A percentile compares a stretch with the other conserved stretches of the same genome.
phyloP scores from a whole-genome alignment of 495 filamentous ascomycete genomes.

The Penicillium psychrofluorescens region DNA sequence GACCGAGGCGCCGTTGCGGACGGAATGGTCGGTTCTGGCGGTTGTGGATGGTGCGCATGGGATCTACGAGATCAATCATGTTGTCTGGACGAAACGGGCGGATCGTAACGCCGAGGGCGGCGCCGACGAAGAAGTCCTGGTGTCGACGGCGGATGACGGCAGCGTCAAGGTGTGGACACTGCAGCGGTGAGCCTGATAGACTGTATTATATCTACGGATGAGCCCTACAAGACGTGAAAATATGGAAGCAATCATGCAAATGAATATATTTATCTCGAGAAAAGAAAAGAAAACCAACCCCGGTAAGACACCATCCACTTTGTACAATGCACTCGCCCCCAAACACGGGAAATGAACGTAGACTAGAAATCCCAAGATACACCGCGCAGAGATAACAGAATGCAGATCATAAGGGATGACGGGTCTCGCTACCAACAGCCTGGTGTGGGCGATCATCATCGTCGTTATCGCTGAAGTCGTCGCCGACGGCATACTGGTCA shows the following conservation, averaged over 20 bases:
- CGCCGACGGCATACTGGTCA: conserved; percentile 37
- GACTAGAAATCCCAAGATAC: no score
- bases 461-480: conserved; percentile 34
- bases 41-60: conserved; percentile 68
- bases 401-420: conserved; percentile 5
- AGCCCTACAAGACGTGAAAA: background rate
- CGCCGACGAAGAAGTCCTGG: conserved; percentile 59
- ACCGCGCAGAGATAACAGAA: conserved; percentile 1
- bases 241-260: background rate
- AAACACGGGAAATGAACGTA: no score
- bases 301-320: background rate
- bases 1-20: conserved; percentile 26
- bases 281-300: background rate
- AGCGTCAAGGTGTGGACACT: conserved; percentile 64
- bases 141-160: conserved; percentile 78
- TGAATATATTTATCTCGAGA: background rate
- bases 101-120: conserved; percentile 36
- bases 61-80: conserved; percentile 88
- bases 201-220: background rate
- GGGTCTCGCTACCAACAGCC: background rate
- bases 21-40: conserved; percentile 62
- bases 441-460: conserved; percentile 9
- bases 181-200: conserved; percentile 13
- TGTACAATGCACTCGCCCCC: background rate
- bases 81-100: conserved; percentile 58